A percentile compares a stretch with the other conserved stretches of the same genome.
Evolutionary conservation across 2,329 filamentous ascomycete species (phyloP).

Genomic region (Chaetomium sp.): DNA sequence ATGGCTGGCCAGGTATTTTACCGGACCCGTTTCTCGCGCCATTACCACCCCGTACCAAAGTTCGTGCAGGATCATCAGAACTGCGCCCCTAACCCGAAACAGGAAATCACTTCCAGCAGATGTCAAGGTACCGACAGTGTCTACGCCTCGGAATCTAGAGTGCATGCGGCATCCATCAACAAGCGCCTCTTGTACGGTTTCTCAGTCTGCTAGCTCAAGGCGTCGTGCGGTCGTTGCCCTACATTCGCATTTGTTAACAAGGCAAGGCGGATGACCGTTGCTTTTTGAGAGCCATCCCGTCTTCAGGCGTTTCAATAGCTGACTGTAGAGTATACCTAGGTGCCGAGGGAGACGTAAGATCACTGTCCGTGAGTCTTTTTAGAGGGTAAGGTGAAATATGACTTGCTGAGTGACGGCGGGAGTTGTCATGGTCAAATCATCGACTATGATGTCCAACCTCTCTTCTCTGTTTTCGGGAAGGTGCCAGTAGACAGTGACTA

Average conservation of each 20-base stretch:
- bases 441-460: not conserved
- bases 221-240: not conserved
- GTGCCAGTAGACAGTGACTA: not conserved
- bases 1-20: not conserved
- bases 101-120: not conserved
- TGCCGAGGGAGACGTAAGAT: not conserved
- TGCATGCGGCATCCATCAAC: not conserved
- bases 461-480: not conserved
- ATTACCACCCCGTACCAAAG: not conserved
- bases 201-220: not conserved
- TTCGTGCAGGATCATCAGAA: not conserved
- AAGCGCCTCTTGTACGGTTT: not conserved
- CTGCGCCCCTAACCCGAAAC: not conserved
- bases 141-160: not conserved
- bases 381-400: not conserved
- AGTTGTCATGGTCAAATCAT: not conserved
- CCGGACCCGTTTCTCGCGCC: not conserved
- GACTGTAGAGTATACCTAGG: not conserved
- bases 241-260: not conserved
- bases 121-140: not conserved
- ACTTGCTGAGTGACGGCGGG: not conserved
- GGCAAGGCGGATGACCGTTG: not conserved
- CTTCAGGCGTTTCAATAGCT: no score
- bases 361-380: not conserved
- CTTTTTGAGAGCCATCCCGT: not conserved